Conservation (phyloP, 257 asterid species). For the Datura wrightii region DNA sequence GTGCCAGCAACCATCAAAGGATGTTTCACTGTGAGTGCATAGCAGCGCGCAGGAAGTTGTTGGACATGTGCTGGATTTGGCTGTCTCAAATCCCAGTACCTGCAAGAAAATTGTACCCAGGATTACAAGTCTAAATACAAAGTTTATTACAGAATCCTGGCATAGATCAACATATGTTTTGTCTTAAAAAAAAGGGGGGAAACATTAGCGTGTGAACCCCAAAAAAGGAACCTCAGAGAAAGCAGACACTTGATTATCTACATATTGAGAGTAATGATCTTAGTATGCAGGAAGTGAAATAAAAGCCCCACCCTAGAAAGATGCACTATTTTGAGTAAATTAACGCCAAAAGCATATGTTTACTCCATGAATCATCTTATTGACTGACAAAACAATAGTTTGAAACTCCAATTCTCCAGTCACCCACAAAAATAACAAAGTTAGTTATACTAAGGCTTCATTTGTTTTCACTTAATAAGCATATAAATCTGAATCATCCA, state of each 20-base stretch:
- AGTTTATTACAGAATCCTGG: slow-evolving; percentile 5
- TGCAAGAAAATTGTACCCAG: slow-evolving; percentile 40
- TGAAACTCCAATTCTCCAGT: background rate
- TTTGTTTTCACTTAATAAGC: background rate
- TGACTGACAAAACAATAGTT: background rate
- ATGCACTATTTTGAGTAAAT: background rate
- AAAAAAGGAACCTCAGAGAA: background rate
- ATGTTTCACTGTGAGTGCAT: slow-evolving; percentile 83
- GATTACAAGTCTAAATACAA: slow-evolving; percentile 5
- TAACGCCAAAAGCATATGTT: background rate
- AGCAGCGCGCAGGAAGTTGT: slow-evolving; percentile 96
- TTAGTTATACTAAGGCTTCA: too few relatives aligned
- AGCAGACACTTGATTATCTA: slow-evolving; percentile 10
- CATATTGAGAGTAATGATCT: background rate
- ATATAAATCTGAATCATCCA: background rate
- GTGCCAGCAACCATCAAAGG: slow-evolving; percentile 98
- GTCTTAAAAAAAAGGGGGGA: background rate
- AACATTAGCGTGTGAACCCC: background rate
- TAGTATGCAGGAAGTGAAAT: slow-evolving; percentile 16
- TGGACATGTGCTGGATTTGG: slow-evolving; percentile 85
- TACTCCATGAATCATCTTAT: background rate
- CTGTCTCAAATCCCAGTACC: slow-evolving; percentile 99
- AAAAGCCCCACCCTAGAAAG: background rate
- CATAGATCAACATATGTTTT: background rate
- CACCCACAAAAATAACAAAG: background rate